Percentiles rank a stretch among this genome's conserved stretches.
phyloP scores from a whole-genome alignment of 2,329 filamentous ascomycete genomes.

The Neophaeococcomyces mojaviensis region DNA sequence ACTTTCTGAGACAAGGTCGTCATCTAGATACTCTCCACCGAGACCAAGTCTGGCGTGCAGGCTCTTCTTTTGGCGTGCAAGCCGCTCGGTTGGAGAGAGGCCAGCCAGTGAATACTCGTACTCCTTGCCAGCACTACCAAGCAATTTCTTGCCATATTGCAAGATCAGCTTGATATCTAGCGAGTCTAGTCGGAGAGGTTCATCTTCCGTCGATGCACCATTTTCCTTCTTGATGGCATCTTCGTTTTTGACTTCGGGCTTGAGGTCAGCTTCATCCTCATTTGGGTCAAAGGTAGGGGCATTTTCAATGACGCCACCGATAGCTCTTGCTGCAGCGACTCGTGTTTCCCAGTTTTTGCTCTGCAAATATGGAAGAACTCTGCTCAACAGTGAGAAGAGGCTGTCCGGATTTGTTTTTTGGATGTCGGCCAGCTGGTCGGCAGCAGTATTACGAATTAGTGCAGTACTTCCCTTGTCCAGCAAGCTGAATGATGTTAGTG shows the following conservation, averaged over 20 bases:
- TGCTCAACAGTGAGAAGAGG: conserved; percentile 85
- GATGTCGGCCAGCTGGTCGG: conserved; percentile 92
- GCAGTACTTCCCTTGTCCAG: conserved; percentile 95
- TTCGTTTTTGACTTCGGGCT: conserved; percentile 41
- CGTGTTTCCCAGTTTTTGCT: conserved; percentile 97
- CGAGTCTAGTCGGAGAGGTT: conserved; percentile 62
- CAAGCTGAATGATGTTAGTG: conserved; percentile 50
- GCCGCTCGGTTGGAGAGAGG: conserved; percentile 70
- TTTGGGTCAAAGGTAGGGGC: conserved; percentile 86
- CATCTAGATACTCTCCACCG: conserved; percentile 73
- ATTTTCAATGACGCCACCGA: conserved; percentile 89
- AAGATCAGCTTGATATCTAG: conserved; percentile 75
- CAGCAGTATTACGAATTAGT: conserved; percentile 92
- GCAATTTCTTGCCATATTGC: conserved; percentile 71
- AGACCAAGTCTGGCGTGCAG: conserved; percentile 75
- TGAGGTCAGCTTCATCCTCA: conserved; percentile 52
- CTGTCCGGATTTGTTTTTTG: conserved; percentile 98
- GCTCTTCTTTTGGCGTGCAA: conserved; percentile 85
- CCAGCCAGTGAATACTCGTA: conserved; percentile 78
- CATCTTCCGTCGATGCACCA: conserved; percentile 39
- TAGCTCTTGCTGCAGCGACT: conserved; percentile 83
- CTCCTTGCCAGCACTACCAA: conserved; percentile 71
- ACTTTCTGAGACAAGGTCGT: conserved; percentile 65
- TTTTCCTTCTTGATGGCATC: conserved; percentile 34
- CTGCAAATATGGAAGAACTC: conserved; percentile 89